phyloP scores from a whole-genome alignment of 805 yeast genomes.

The Barnettozyma sucrosica region DNA sequence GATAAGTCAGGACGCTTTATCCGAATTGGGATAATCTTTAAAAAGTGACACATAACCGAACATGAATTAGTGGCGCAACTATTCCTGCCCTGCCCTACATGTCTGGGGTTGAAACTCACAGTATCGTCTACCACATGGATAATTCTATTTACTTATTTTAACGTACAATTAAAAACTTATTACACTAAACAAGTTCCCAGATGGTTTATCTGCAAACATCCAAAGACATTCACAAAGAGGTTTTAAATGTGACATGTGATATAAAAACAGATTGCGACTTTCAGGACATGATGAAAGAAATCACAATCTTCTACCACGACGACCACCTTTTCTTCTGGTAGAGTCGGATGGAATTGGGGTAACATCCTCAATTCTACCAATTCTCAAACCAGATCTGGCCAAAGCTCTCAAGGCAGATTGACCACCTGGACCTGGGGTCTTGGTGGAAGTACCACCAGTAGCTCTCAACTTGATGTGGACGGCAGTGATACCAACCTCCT shows the following conservation, averaged over 20 bases:
- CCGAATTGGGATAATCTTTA: neutral
- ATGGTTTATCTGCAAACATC: slow-evolving; percentile 9
- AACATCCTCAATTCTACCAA: slow-evolving; percentile 99
- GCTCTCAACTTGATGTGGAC: slow-evolving; percentile 99
- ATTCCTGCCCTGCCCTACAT: no score
- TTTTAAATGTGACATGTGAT: slow-evolving; percentile 5
- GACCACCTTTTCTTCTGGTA: slow-evolving; percentile 99
- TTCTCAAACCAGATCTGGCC: slow-evolving; percentile 99
- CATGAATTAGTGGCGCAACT: no score
- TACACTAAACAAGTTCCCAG: slow-evolving; percentile 21
- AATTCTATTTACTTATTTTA: slow-evolving; percentile 15
- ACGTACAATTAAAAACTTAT: slow-evolving; percentile 28
- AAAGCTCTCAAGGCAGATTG: slow-evolving; percentile 98
- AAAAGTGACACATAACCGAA: neutral
- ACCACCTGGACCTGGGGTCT: slow-evolving; percentile 99
- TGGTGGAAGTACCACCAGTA: slow-evolving; percentile 99
- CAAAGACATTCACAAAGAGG: neutral
- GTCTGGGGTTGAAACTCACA: no score
- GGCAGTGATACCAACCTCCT: slow-evolving; percentile 99
- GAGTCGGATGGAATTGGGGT: slow-evolving; percentile 99
- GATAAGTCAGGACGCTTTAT: neutral
- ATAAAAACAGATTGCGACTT: slow-evolving; percentile 6
- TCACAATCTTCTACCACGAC: slow-evolving; percentile 99
- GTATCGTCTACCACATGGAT: no score
- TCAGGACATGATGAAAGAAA: slow-evolving; percentile 9